phyloP scores from a whole-genome alignment of 805 yeast species.

The Metahyphopichia silvanorum region DNA sequence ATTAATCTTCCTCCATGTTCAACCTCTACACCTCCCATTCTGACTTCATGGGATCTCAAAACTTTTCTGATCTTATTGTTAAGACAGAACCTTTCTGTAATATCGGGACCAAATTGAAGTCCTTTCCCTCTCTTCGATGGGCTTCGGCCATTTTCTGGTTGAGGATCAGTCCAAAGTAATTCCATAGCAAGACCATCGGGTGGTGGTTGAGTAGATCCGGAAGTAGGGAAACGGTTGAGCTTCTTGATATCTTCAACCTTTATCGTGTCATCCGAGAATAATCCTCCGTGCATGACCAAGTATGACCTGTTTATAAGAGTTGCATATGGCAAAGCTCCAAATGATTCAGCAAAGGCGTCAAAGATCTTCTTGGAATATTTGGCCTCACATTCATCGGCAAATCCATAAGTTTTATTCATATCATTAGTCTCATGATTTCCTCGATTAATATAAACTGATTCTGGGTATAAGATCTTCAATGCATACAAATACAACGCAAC shows the following conservation, averaged over 20 bases:
- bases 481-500: constrained; percentile 80
- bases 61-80: constrained; percentile 71
- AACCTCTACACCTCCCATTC: constrained; percentile 83
- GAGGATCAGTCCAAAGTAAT: constrained; percentile 96
- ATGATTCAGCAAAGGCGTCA: constrained; percentile 80
- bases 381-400: constrained; percentile 91
- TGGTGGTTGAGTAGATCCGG: constrained; percentile 71
- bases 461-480: constrained; percentile 74
- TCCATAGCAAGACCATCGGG: constrained; percentile 94
- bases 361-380: constrained; percentile 81
- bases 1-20: constrained; percentile 85
- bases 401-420: constrained; percentile 96
- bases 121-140: constrained; percentile 95
- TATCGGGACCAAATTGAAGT: constrained; percentile 94
- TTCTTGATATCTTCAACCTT: constrained; percentile 71
- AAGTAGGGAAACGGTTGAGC: constrained; percentile 58
- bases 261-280: constrained; percentile 74
- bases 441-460: constrained; percentile 70
- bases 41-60: constrained; percentile 92
- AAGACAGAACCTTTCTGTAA: constrained; percentile 76
- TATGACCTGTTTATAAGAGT: constrained; percentile 75
- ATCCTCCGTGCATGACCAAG: constrained; percentile 93
- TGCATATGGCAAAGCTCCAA: constrained; percentile 83
- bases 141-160: constrained; percentile 68
- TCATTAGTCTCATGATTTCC: constrained; percentile 97